These are phyloP conservation scores for Zoysia japonica DNA, from an alignment of 176 grass and related monocot species.

Conservation along the genomic window DNA sequence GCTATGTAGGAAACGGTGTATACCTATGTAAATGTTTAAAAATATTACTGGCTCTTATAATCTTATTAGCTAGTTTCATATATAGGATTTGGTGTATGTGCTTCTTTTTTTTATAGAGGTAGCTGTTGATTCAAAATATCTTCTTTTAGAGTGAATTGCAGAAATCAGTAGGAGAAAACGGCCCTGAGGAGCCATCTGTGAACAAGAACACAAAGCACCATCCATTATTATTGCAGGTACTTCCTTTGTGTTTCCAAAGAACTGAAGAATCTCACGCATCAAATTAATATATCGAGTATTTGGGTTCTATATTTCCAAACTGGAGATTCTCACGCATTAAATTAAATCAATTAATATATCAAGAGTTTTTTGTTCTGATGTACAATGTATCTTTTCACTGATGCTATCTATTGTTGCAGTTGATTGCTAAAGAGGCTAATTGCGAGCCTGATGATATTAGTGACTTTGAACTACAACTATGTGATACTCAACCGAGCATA, in stretches of 20 bases:
- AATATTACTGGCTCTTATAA: background rate
- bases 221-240: conserved; percentile 77
- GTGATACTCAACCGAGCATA: conserved; percentile 88
- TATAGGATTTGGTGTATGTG: background rate
- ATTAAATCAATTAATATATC: background rate
- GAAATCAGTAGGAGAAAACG: conserved; percentile 61
- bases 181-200: conserved; percentile 46
- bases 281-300: background rate
- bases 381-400: background rate
- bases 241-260: background rate
- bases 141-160: conserved; percentile 60
- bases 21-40: background rate
- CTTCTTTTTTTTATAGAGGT: background rate
- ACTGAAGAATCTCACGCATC: conserved; percentile 15
- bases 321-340: conserved; percentile 16
- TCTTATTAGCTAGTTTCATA: background rate
- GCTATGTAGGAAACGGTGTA: conserved; percentile 9
- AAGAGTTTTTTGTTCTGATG: background rate
- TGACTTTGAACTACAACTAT: conserved; percentile 94
- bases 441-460: conserved; percentile 78
- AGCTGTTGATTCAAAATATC: background rate
- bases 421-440: conserved; percentile 74
- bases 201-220: conserved; percentile 69
- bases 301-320: background rate
- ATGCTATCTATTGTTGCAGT: conserved; percentile 50